Base-by-base conservation (phyloP, 192 early-diverging fungal species). In the Tieghemiomyces parasiticus region DNA sequence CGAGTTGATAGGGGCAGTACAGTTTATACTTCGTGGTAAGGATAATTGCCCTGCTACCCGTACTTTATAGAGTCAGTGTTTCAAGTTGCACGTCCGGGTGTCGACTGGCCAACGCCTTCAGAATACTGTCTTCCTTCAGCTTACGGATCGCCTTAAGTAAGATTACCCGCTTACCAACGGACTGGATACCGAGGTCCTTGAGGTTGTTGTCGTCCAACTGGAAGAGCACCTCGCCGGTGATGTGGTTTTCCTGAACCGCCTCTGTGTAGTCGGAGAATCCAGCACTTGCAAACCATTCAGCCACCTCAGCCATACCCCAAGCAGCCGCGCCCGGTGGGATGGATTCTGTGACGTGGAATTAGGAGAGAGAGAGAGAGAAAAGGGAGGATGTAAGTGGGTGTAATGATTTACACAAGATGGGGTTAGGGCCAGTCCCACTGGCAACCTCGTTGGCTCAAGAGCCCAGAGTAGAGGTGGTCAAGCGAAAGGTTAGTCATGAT, bases 141-240 rank as follows among this genome's bases (percentile, higher is more conserved):
- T 59, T 58, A 45, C 71, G 70, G 28, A 82, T 66, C n/a, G 74
- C 70, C 25, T 68, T 67, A 33, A 82, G 65, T 16, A 82, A 31
- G 8, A 33, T 31, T 13, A 82, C 61, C 14, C 81, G 63, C 29
- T 71, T 60, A 12, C 81, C 81, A 32, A 82, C 70, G 2, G 73
- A 69, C 16, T 42, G n/a, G 25, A 82, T 66, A 22, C 66, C 72
- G 16, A 82, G 65, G 50, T 77, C 77, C 61, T 73, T 73, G 38
- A 82, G 58, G 52, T 82, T 59, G 19, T 56, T 67, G 61, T 82
- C 79, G 67, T 77, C 70, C 16, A 77, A 72, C 31, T 65, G 67
- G 13, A 72, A 49, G 20, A 82, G 68, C 0, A 74, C 35, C 20
- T 77, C 74, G 34, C 81, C 81, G 19, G 68, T 65, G 34, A 82